Conservation (phyloP, 805 yeast genomes). For the Ogataea pilisensis region DNA sequence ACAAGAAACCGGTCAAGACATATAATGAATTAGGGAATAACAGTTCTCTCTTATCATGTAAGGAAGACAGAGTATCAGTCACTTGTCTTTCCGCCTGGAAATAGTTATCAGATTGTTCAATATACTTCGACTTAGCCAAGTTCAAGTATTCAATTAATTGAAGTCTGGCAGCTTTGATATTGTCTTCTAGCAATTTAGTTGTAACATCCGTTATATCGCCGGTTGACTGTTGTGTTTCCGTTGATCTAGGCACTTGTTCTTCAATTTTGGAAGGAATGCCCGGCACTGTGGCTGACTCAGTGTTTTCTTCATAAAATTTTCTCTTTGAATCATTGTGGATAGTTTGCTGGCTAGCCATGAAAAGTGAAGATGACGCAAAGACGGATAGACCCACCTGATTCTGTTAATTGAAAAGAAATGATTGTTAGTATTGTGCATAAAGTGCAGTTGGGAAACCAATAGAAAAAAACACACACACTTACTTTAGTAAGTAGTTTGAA, state of each 20-base stretch:
- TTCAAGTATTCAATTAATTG: constrained; percentile 32
- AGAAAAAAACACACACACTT: no score
- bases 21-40: constrained; percentile 69
- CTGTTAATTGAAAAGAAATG: neutral
- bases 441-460: no score
- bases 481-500: neutral
- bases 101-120: constrained; percentile 46
- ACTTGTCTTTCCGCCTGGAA: constrained; percentile 60
- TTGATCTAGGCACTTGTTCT: constrained; percentile 10
- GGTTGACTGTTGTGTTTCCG: constrained; percentile 18
- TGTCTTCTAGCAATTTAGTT: constrained; percentile 39
- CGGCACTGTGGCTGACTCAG: constrained; percentile 15
- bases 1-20: constrained; percentile 59
- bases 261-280: constrained; percentile 18
- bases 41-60: constrained; percentile 65
- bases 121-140: constrained; percentile 36
- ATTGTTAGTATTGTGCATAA: no score
- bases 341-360: constrained; percentile 5
- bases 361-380: constrained; percentile 7
- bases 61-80: constrained; percentile 54
- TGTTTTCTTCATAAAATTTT: constrained; percentile 22
- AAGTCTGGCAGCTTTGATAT: constrained; percentile 46
- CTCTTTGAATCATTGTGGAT: constrained; percentile 24
- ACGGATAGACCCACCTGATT: constrained; percentile 8
- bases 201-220: constrained; percentile 9